These are phyloP conservation scores for Sergeia podlipaevii DNA, from an alignment of 208 protist species.

Conservation along the genomic window DNA sequence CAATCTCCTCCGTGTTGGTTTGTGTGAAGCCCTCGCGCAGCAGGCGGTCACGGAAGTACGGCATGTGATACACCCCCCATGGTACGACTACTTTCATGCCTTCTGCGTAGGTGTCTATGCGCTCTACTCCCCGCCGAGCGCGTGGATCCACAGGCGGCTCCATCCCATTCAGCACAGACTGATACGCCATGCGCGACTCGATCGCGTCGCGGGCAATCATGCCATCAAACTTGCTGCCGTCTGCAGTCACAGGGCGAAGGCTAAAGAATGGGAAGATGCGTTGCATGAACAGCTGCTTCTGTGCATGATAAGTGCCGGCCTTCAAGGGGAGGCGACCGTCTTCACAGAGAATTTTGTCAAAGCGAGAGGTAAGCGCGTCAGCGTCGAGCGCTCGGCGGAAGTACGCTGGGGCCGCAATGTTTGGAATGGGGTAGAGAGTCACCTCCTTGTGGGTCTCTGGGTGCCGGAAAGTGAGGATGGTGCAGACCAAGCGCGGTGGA, in stretches of 20 bases:
- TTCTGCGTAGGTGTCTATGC: conserved; percentile 73
- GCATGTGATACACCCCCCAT: conserved; percentile 85
- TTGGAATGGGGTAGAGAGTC: conserved; percentile 72
- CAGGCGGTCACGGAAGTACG: conserved; percentile 78
- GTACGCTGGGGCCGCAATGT: conserved; percentile 63
- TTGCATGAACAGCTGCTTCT: conserved; percentile 34
- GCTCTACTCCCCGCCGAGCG: conserved; percentile 66
- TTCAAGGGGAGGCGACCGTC: conserved; percentile 77
- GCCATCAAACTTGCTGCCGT: conserved; percentile 75
- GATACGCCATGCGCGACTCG: conserved; percentile 86
- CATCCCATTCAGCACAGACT: conserved; percentile 67
- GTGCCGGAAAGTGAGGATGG: conserved; percentile 59
- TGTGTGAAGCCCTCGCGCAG: conserved; percentile 53
- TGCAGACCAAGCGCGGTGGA: conserved; percentile 63
- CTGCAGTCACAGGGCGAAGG: conserved; percentile 43
- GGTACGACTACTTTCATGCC: conserved; percentile 51
- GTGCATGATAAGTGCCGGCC: conserved; percentile 31
- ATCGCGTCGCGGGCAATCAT: conserved; percentile 61
- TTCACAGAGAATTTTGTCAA: conserved; percentile 79
- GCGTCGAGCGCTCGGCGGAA: conserved; percentile 51
- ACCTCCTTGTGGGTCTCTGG: conserved; percentile 70
- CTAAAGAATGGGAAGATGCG: conserved; percentile 63
- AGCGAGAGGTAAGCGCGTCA: conserved; percentile 26
- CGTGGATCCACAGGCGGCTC: conserved; percentile 77
- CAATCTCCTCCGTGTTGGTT: conserved; percentile 49